These are phyloP conservation scores for Leishmania turanica DNA, from an alignment of 208 protist species.

Conservation along the genomic window DNA sequence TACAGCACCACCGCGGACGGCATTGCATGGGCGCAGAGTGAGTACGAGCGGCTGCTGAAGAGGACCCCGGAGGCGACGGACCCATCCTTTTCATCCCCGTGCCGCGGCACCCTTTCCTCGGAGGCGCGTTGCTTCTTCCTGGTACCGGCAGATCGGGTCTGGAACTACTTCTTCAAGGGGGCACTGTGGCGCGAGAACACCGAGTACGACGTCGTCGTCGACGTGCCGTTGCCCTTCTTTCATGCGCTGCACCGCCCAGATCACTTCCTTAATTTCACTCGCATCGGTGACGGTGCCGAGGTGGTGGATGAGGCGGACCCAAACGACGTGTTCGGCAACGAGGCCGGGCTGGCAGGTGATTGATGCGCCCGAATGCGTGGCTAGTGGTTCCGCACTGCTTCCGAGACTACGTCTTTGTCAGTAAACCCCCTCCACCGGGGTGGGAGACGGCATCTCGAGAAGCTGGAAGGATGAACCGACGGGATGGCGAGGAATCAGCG, in stretches of 20 bases:
- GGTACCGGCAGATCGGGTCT: constrained; percentile 66
- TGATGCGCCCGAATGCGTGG: constrained; percentile 1
- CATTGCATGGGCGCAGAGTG: constrained; percentile 69
- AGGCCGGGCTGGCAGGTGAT: constrained; percentile 26
- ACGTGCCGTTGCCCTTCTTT: constrained; percentile 78
- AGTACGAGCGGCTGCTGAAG: constrained; percentile 58
- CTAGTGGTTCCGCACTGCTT: constrained; percentile 1
- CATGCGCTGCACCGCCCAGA: constrained; percentile 71
- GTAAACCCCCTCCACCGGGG: neutral
- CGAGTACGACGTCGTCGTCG: constrained; percentile 78
- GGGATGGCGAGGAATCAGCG: neutral
- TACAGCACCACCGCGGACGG: constrained; percentile 83
- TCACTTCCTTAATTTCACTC: constrained; percentile 88
- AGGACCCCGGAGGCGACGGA: constrained; percentile 56
- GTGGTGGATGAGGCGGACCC: constrained; percentile 70
- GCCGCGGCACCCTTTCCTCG: constrained; percentile 65
- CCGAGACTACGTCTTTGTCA: neutral
- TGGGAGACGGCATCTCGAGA: neutral
- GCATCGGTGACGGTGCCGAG: constrained; percentile 50
- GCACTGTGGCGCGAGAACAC: constrained; percentile 74
- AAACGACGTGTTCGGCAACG: constrained; percentile 61
- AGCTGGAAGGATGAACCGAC: neutral
- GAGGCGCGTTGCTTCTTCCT: constrained; percentile 81
- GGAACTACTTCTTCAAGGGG: constrained; percentile 91
- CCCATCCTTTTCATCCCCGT: constrained; percentile 50